A percentile compares a stretch with the other conserved stretches of the same genome.
Evolutionary conservation across 352 stramenopile species (phyloP).

Genomic region (Pythium diclinum): DNA sequence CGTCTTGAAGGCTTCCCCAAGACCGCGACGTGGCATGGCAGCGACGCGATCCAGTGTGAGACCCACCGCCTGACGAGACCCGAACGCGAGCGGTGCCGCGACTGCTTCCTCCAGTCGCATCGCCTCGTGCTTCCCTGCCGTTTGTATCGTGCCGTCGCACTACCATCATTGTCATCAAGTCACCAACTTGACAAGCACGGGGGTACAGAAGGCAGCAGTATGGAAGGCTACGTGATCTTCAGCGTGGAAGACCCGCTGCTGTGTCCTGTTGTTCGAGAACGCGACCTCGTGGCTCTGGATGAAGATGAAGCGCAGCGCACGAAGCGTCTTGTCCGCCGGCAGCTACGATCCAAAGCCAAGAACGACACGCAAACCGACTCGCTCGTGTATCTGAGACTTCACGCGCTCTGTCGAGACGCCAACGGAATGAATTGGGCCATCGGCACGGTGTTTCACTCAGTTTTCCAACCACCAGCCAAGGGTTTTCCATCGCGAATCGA

Average conservation of each 20-base stretch:
- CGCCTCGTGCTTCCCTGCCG: conserved; percentile 17
- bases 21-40: conserved; percentile 15
- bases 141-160: conserved; percentile 15
- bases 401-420: conserved; percentile 20
- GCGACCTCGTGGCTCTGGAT: conserved; percentile 21
- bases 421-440: conserved; percentile 22
- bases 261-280: conserved; percentile 22
- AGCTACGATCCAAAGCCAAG: conserved; percentile 2
- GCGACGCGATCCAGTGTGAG: conserved; percentile 10
- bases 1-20: conserved; percentile 29
- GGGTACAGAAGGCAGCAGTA: background rate
- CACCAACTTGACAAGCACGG: background rate
- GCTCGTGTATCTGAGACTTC: conserved; percentile 16
- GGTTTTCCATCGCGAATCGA: background rate
- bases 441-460: conserved; percentile 15
- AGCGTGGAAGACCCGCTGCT: conserved; percentile 17
- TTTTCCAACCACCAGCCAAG: background rate
- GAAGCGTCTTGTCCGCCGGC: conserved; percentile 1
- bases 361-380: background rate
- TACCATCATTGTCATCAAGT: background rate
- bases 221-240: conserved; percentile 26
- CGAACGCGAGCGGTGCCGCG: conserved; percentile 18
- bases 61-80: conserved; percentile 1
- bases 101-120: conserved; percentile 17
- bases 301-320: conserved; percentile 5